Percentiles rank a stretch among this genome's conserved stretches.
Conservation (phyloP, 23 red algal species). For the Gracilaria gracilis region DNA sequence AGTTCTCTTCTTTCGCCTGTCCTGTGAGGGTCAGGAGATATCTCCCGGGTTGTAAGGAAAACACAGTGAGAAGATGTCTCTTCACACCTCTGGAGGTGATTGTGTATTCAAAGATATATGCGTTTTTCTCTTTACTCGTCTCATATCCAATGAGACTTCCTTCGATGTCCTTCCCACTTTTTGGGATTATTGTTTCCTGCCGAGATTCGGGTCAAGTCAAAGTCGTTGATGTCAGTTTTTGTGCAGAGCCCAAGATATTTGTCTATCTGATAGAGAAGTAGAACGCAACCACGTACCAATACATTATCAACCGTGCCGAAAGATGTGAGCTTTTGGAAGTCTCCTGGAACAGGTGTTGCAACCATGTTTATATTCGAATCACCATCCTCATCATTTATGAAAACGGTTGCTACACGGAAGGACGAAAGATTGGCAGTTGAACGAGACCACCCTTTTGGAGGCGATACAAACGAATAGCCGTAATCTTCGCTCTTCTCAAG, state of each 20-base stretch:
- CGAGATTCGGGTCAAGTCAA: background rate
- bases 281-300: background rate
- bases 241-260: background rate
- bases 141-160: constrained; percentile 11
- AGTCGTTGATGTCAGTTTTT: no score
- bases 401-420: constrained; percentile 55
- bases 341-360: constrained; percentile 47
- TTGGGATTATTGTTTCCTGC: constrained; percentile 56
- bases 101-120: constrained; percentile 74
- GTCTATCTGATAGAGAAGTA: background rate
- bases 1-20: constrained; percentile 73
- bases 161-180: constrained; percentile 51
- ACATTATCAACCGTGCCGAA: constrained; percentile 74
- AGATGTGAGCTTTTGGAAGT: constrained; percentile 66
- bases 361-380: constrained; percentile 79
- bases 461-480: constrained; percentile 53
- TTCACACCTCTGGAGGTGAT: constrained; percentile 37
- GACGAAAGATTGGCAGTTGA: constrained; percentile 47
- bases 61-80: constrained; percentile 78
- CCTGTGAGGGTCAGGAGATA: constrained; percentile 63
- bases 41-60: constrained; percentile 68
- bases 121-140: constrained; percentile 31
- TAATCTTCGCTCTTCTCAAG: constrained; percentile 23
- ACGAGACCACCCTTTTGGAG: constrained; percentile 31
- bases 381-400: constrained; percentile 44